These are phyloP conservation scores for Homolaphlyctis polyrhiza DNA, from an alignment of 371 early-diverging fungal genomes.

Conservation along the genomic window DNA sequence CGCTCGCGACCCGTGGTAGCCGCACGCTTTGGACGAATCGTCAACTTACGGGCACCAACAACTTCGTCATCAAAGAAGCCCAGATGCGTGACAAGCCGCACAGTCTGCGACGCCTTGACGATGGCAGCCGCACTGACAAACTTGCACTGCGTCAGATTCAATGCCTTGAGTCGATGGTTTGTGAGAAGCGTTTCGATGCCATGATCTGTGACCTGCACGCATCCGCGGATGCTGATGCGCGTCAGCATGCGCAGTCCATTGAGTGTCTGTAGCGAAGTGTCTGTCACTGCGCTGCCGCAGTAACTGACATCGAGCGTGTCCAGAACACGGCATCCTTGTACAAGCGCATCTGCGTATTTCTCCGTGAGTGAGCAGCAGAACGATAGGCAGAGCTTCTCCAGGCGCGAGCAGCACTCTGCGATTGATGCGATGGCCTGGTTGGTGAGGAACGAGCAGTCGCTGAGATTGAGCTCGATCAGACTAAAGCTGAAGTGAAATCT, in stretches of 20 bases:
- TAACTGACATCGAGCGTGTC: constrained; percentile 61
- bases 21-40: not conserved
- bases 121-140: not conserved
- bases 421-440: constrained; percentile 59
- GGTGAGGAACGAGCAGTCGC: constrained; percentile 75
- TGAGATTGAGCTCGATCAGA: constrained; percentile 54
- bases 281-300: constrained; percentile 74
- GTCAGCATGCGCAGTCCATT: constrained; percentile 25
- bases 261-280: constrained; percentile 46
- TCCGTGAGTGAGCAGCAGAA: constrained; percentile 81
- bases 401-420: constrained; percentile 48
- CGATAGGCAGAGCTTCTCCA: constrained; percentile 54
- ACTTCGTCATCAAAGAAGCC: constrained; percentile 4
- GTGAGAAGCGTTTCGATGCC: constrained; percentile 27
- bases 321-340: constrained; percentile 36
- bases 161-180: not conserved
- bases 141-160: constrained; percentile 8
- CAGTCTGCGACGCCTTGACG: not conserved
- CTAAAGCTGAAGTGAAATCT: too few relatives aligned
- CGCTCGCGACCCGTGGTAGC: not conserved
- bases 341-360: constrained; percentile 45
- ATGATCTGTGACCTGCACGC: constrained; percentile 59
- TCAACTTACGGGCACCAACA: not conserved
- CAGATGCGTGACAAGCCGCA: not conserved
- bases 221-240: constrained; percentile 56